Evolutionary conservation across 352 stramenopile species (phyloP).

Genomic region (Pythium guiyangense): DNA sequence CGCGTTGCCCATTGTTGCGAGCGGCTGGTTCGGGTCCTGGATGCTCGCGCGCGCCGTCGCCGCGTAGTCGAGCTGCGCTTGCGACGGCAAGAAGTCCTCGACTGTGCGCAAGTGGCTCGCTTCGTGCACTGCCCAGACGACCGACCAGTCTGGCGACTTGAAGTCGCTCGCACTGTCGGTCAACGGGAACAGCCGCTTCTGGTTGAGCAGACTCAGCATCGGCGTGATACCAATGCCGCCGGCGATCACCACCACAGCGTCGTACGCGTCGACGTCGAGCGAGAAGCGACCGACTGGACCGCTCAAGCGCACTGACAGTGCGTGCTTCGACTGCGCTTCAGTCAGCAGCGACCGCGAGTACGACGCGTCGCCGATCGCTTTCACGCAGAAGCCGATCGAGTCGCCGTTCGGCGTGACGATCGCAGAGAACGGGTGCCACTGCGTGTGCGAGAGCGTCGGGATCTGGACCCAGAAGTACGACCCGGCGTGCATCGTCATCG

Average conservation of each 20-base stretch:
- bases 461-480: constrained; percentile 77
- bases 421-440: constrained; percentile 84
- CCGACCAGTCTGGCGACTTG: too few relatives aligned
- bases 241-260: constrained; percentile 58
- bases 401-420: constrained; percentile 68
- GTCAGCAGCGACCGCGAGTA: constrained; percentile 43
- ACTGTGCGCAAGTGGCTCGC: too few relatives aligned
- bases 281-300: constrained; percentile 72
- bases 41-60: too few relatives aligned
- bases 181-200: too few relatives aligned
- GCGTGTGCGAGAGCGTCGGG: constrained; percentile 44
- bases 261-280: constrained; percentile 59
- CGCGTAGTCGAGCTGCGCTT: too few relatives aligned
- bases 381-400: constrained; percentile 81
- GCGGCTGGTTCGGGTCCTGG: too few relatives aligned
- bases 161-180: too few relatives aligned
- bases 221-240: constrained; percentile 77
- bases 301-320: constrained; percentile 47
- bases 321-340: constrained; percentile 35
- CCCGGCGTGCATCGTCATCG: constrained; percentile 46
- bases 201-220: too few relatives aligned
- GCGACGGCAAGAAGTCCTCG: too few relatives aligned
- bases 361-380: too few relatives aligned
- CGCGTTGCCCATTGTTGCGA: too few relatives aligned
- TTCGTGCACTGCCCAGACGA: too few relatives aligned